Evolutionary conservation across 2,329 filamentous ascomycete genomes (phyloP).

Genomic region (Penicillium sp.): DNA sequence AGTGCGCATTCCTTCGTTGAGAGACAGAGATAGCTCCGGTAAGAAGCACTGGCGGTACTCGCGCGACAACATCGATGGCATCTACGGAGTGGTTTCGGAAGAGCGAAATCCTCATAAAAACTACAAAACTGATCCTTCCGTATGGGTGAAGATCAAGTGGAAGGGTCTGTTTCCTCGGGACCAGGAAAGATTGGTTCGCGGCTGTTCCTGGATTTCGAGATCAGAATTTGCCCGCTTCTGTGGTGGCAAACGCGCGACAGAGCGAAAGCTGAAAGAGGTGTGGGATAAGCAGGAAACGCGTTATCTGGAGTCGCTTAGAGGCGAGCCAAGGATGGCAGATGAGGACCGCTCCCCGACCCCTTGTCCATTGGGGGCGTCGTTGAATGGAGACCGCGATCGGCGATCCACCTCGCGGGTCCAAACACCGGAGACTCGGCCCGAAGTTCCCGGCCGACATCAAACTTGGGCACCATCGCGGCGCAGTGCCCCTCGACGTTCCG

Average conservation of each 20-base stretch:
- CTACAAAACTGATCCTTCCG: not conserved
- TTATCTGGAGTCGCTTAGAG: too few relatives aligned
- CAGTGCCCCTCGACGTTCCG: not conserved
- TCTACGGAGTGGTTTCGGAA: not conserved
- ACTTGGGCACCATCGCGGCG: not conserved
- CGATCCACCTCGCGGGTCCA: not conserved
- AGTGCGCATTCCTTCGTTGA: not conserved
- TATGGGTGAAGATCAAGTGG: not conserved
- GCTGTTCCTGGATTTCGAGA: not conserved
- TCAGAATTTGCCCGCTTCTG: too few relatives aligned
- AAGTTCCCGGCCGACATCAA: not conserved
- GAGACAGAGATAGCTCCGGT: not conserved
- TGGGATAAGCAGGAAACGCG: too few relatives aligned
- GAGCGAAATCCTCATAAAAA: not conserved
- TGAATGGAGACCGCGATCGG: not conserved
- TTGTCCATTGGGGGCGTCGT: not conserved
- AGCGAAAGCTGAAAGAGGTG: too few relatives aligned
- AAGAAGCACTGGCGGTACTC: not conserved
- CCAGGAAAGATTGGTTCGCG: not conserved
- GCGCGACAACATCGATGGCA: not conserved
- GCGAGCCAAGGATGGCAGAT: too few relatives aligned
- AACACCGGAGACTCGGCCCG: not conserved
- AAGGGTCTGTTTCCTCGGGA: not conserved
- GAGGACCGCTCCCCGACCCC: too few relatives aligned
- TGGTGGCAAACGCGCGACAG: too few relatives aligned